Evolutionary conservation across 1,284 basidiomycete species (phyloP).

Genomic region (Hemileia vastatrix): DNA sequence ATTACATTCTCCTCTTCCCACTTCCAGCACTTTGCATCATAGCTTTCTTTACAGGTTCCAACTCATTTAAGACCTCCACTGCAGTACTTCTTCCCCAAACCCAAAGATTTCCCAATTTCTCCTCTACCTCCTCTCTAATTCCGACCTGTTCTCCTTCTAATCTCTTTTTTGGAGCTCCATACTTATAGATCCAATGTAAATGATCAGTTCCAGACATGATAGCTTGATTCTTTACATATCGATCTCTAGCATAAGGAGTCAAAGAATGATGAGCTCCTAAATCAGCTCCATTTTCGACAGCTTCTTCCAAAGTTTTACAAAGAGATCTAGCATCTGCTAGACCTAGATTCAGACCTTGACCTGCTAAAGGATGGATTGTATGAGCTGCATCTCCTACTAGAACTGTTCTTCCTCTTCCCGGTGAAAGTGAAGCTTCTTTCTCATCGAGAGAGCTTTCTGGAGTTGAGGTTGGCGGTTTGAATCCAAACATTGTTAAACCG

Average conservation of each 20-base stretch:
- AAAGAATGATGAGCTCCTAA: no score
- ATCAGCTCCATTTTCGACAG: slow-evolving; percentile 33
- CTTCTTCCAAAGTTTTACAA: slow-evolving; percentile 25
- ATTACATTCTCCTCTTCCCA: no score
- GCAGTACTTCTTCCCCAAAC: slow-evolving; percentile 41
- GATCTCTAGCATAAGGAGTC: slow-evolving; percentile 33
- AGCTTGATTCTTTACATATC: slow-evolving; percentile 39
- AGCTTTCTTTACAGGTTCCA: slow-evolving; percentile 35
- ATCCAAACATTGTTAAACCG: neutral
- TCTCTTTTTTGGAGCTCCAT: slow-evolving; percentile 1
- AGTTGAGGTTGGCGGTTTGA: neutral
- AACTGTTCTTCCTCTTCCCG: slow-evolving; percentile 59
- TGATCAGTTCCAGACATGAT: slow-evolving; percentile 40
- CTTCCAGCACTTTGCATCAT: slow-evolving; percentile 22
- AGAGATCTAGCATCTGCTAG: slow-evolving; percentile 67
- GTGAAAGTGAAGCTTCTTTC: no score
- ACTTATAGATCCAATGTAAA: slow-evolving; percentile 38
- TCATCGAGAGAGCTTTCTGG: neutral
- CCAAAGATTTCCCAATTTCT: slow-evolving; percentile 26
- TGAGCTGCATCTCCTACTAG: slow-evolving; percentile 94
- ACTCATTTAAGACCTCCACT: slow-evolving; percentile 41
- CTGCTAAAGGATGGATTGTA: slow-evolving; percentile 85
- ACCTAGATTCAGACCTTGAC: slow-evolving; percentile 89
- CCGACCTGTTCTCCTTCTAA: slow-evolving; percentile 19
- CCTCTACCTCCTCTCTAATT: no score